Evolutionary conservation across 2,329 filamentous ascomycete species (phyloP), one percentile per base, ranked within the genome.

Genomic region (Chaetomium sp.): DNA sequence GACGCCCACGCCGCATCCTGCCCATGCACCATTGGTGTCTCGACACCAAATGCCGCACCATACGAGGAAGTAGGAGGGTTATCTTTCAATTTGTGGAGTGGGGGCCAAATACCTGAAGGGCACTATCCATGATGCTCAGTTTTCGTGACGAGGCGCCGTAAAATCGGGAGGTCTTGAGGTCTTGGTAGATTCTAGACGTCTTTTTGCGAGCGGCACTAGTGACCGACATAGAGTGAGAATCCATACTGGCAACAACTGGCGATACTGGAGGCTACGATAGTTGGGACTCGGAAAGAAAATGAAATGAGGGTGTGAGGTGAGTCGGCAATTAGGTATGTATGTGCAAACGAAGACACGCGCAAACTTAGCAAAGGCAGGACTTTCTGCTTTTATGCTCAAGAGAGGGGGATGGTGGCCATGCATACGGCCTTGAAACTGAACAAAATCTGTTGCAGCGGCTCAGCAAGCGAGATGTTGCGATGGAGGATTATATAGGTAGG

Each of bases 151-250:
- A 47, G 43, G 32, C 50, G 40, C 50, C 40, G 41, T 54, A 36
- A 6, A 54, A 38, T 4, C 61, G 55, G 33, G 59, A 43, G 4
- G 33, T 42, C 5, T 58, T 58, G 10, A 64, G 43, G 48, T 65
- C 63, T 43, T 62, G 62, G 37, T 63, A 62, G 52, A 65, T 63
- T 49, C 47, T 63, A 4, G 62, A 64, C 2, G 61, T 54, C 11
- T 53, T 57, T 49, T 55, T 61, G 34, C 41, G 56, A 5, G 60
- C 49, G 34, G 59, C 54, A 56, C 58, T 65, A 42, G 56, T 61
- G 36, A 64, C 54, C 14, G 63, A 65, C 61, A 64, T 65, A 8
- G 63, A 63, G 46, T 63, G 56, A 63, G 63, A 61, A 56, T 65
- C 63, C 63, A 65, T 65, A 5, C 44, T 55, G 54, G 10, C 19